These are phyloP conservation scores for Petasospora fabianii DNA, from an alignment of 1,139 yeast species.

Conservation along the genomic window DNA sequence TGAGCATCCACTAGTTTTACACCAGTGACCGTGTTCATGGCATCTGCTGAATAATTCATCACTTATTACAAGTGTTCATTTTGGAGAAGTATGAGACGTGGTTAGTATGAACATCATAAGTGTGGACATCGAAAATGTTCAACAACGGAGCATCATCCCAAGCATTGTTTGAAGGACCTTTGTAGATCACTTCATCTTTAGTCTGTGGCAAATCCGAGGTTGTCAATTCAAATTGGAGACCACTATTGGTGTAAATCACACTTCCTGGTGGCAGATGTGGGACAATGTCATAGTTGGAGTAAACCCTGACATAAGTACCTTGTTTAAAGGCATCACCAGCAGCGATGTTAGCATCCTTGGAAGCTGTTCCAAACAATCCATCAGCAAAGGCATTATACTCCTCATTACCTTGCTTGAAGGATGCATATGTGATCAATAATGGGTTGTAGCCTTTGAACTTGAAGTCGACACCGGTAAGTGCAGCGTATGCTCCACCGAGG, in stretches of 20 bases:
- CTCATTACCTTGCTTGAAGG: slow-evolving; percentile 59
- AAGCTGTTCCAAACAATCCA: slow-evolving; percentile 38
- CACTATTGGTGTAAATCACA: slow-evolving; percentile 34
- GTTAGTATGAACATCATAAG: too few species aligned
- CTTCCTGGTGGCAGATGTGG: slow-evolving; percentile 60
- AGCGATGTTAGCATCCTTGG: slow-evolving; percentile 28
- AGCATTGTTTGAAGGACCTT: slow-evolving; percentile 25
- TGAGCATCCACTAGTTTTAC: too few species aligned
- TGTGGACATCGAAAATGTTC: too few species aligned
- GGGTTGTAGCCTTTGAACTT: slow-evolving; percentile 48
- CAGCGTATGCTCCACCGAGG: slow-evolving; percentile 68
- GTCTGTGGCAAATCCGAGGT: slow-evolving; percentile 45
- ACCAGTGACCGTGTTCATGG: too few species aligned
- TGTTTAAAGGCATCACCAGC: slow-evolving; percentile 30
- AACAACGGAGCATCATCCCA: slow-evolving; percentile 3
- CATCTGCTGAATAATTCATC: too few species aligned
- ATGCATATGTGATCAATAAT: slow-evolving; percentile 53
- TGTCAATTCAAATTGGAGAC: slow-evolving; percentile 40
- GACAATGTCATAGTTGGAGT: slow-evolving; percentile 53
- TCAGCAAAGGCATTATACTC: slow-evolving; percentile 51
- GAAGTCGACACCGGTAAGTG: slow-evolving; percentile 58
- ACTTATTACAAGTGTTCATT: too few species aligned
- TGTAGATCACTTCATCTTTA: slow-evolving; percentile 34
- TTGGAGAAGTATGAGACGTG: too few species aligned
- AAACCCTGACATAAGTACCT: slow-evolving; percentile 45